Evolutionary conservation across 2,329 filamentous ascomycete genomes (phyloP), one percentile per base, ranked within the genome.

Genomic region (Aspergillus hortae): DNA sequence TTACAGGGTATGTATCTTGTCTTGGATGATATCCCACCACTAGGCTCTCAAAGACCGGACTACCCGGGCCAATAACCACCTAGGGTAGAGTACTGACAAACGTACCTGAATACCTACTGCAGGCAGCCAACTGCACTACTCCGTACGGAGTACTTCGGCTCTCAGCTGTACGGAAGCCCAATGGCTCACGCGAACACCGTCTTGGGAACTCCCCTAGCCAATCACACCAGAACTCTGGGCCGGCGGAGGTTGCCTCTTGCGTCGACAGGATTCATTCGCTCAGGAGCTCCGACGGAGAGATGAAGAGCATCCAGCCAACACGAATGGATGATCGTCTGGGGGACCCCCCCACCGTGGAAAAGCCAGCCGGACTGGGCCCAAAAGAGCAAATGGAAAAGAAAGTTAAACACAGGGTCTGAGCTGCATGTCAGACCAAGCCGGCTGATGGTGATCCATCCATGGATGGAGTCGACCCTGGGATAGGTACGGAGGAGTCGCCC

Each of bases 391-490:
- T 30, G 30, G 3, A 42, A 27, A 48, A 35, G 10, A 23, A 48
- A 43, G 41, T 14, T 12, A 10, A 43, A 42, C 14, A 30, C 40
- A 48, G 36, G 12, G 46, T 43, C 46, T 48, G 23, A 33, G 46
- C 46, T 48, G 46, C 25, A 48, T 48, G 46, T 48, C 38, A 42
- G 38, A 41, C 46, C 15, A 33, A 11, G 27, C 27, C 27, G 27
- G 46, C 38, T 25, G 33, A 35, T 35, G 35, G n/a, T 41, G 46
- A 35, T 48, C 46, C 23, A 42, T 23, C 25, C 30, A 19, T 21
- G 15, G 40, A 23, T 12, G 19, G 9, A 19, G n/a, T 23, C 23
- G 23, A 23, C 23, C 23, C 6, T 23, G 23, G 23, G 23, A 23
- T 23, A 23, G 23, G 23, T 19, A 19, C 19, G 19, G 19, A 19